Base-by-base conservation (phyloP, 176 grass and related monocot genomes). In the Musa itinerans region DNA sequence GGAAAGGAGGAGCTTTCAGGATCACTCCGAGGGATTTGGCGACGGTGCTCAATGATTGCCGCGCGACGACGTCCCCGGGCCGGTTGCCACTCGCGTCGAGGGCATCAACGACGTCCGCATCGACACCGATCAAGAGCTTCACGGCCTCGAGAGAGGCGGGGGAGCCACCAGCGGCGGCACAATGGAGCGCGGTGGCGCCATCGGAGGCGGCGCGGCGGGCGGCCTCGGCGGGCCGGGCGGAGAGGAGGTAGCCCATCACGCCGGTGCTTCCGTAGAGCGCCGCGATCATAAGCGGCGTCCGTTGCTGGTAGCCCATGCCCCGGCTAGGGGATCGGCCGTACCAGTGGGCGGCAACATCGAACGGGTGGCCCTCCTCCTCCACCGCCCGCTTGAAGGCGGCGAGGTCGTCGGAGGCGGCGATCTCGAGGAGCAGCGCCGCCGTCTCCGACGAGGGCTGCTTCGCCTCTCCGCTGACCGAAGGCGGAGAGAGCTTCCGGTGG, bases 281-380 rank as follows among this genome's bases (percentile, higher is more conserved):
- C 43, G 68, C 68, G 43, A 95, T 88, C 92, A 95, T 95, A 26
- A 91, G 78, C 14, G 92, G 92, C 11, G 92, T 95, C 26, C 88
- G 83, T 20, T 69, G 78, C 79, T 91, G 88, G 11, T 91, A 81
- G 2, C 76, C 85, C 81, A 79, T 79, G 14, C 9, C 52, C n/a
- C 66, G 57, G n/a, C 22, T 76, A 86, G 90, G 20, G 23, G 75
- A 80, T 52, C 92, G 88, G 72, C 88, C 83, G 79, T 95, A 95
- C 92, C 92, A 95, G 0, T 81, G 81, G 2, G 88, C 74, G 15
- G 54, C 73, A 9, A 77, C 65, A 48, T 70, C 68, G 16, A 70
- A 9, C 12, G 43, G 68, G 49, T 51, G 68, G 0, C 83, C 86
- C 49, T 81, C 79, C 6, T 83, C 86, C 23, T 89, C 88, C 19